phyloP scores from a whole-genome alignment of 805 yeast genomes.

The Ogataea philodendri region DNA sequence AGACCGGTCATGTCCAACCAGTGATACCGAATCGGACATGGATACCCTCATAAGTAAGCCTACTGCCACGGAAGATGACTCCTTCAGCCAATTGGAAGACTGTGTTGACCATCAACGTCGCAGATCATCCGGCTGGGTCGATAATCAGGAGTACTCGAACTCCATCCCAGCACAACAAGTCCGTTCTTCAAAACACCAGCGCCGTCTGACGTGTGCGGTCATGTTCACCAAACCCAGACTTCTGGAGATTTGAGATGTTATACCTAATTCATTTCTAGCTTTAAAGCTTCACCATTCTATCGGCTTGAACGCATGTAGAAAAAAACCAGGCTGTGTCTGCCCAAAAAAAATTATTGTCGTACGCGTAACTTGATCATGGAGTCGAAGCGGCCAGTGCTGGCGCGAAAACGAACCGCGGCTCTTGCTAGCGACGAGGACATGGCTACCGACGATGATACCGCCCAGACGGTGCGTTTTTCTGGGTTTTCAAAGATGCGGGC shows the following conservation, averaged over 20 bases:
- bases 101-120: slow-evolving; percentile 7
- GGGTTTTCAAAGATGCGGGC: slow-evolving; percentile 15
- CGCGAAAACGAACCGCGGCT: slow-evolving; percentile 12
- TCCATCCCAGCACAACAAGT: neutral
- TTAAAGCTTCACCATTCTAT: neutral
- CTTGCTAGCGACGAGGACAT: slow-evolving; percentile 8
- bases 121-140: slow-evolving; percentile 6
- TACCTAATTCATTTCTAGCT: neutral
- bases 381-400: slow-evolving; percentile 7
- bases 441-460: slow-evolving; percentile 2
- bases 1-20: neutral
- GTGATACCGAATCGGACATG: neutral
- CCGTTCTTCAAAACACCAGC: slow-evolving; percentile 33
- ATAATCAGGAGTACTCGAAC: neutral
- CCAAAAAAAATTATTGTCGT: slow-evolving; percentile 2
- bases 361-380: slow-evolving; percentile 11
- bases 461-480: slow-evolving; percentile 11
- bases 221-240: slow-evolving; percentile 41
- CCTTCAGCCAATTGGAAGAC: slow-evolving; percentile 8
- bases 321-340: slow-evolving; percentile 7
- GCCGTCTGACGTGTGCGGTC: slow-evolving; percentile 48
- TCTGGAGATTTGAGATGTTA: slow-evolving; percentile 22
- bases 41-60: neutral
- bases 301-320: no score
- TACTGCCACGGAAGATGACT: neutral